Base-by-base conservation (phyloP, 768 basidiomycete genomes). In the Piloderma croceum region DNA sequence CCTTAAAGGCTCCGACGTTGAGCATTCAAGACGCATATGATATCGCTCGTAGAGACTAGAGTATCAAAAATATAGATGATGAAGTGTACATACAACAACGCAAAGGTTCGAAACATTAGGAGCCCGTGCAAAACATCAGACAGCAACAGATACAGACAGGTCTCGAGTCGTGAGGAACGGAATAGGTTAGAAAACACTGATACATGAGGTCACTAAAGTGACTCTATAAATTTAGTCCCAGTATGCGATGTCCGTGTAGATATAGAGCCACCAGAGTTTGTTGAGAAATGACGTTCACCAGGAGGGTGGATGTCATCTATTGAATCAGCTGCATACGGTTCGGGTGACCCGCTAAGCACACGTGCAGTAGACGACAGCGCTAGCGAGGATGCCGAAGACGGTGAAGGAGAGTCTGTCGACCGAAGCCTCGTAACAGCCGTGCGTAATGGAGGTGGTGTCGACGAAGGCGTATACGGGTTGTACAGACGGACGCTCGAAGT, bases 141-240 rank as follows among this genome's bases (percentile, higher is more conserved):
- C n/a, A n/a, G n/a, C n/a, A n/a, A n/a, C n/a, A n/a, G n/a, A n/a
- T n/a, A n/a, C n/a, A n/a, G n/a, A n/a, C n/a, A n/a, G n/a, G n/a
- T n/a, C n/a, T n/a, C n/a, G n/a, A n/a, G n/a, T n/a, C n/a, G n/a
- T n/a, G n/a, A n/a, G n/a, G n/a, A n/a, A n/a, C n/a, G n/a, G n/a
- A n/a, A n/a, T n/a, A n/a, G n/a, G n/a, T n/a, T n/a, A n/a, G n/a
- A n/a, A n/a, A n/a, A n/a, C n/a, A n/a, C n/a, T n/a, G n/a, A n/a
- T n/a, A n/a, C n/a, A n/a, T n/a, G n/a, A n/a, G n/a, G n/a, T n/a
- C n/a, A 23, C 58, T 57, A 69, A 35, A 70, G 38, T 21, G 47
- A 60, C 48, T 75, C 74, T 20, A 74, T 55, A 42, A 76, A 76
- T 52, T 69, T 76, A 13, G 71, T 68, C 11, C 73, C 74, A n/a